These are phyloP conservation scores for Penicillium rolfsii DNA, from an alignment of 2,329 filamentous ascomycete genomes.

Conservation along the genomic window DNA sequence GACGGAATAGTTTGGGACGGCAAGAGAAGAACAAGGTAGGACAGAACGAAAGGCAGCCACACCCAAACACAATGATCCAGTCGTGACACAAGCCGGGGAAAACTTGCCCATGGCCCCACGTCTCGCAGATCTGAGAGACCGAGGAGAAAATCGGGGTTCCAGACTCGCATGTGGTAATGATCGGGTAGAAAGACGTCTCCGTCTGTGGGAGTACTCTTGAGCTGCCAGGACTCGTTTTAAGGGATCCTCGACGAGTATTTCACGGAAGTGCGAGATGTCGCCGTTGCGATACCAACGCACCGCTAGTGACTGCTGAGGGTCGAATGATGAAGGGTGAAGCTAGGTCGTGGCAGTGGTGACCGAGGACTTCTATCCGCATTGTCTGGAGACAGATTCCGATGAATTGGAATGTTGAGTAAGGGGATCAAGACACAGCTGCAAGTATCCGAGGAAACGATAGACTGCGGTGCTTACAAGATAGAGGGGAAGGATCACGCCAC, in stretches of 20 bases:
- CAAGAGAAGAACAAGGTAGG: background rate
- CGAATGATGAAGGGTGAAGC: slow-evolving; percentile 6
- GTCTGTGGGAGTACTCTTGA: background rate
- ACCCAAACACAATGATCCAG: background rate
- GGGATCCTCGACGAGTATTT: background rate
- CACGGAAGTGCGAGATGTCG: background rate
- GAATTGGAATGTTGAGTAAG: background rate
- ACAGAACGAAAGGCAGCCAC: background rate
- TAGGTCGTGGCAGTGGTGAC: background rate
- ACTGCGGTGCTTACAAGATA: too few species aligned
- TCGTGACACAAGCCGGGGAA: background rate
- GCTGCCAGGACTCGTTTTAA: background rate
- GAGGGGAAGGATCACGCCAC: too few species aligned
- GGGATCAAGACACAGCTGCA: too few species aligned
- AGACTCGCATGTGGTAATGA: too few species aligned
- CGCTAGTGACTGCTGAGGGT: background rate
- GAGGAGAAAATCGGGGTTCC: background rate
- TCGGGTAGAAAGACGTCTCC: background rate
- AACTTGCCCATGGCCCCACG: background rate
- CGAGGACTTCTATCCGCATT: background rate
- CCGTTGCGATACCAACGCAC: background rate
- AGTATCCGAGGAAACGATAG: too few species aligned
- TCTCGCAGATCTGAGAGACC: background rate
- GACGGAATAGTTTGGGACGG: background rate
- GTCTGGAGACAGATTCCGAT: background rate